Base-by-base conservation (phyloP, 176 grass and related monocot species). In the Aegilops bicornis region DNA sequence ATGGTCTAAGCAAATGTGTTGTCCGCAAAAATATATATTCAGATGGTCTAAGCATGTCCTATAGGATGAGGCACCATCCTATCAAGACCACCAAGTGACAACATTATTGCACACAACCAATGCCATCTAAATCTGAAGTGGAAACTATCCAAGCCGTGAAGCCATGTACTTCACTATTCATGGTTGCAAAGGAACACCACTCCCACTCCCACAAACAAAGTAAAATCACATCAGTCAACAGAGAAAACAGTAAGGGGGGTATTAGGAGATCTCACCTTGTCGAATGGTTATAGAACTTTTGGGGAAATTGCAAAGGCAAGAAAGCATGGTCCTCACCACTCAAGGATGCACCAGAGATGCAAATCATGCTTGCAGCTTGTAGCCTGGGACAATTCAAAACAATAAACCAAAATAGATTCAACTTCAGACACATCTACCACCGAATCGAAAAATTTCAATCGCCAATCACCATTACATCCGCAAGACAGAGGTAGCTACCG, bases 311-410 rank as follows among this genome's bases (percentile, higher is more conserved):
- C 39, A 40, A 40, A 40, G 39, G 8, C 39, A 54, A 17, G 69
- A 47, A 73, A 73, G 10, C 37, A 47, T 24, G 70, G 71, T 47
- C 39, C 71, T 69, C 94, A 98, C 96, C 93, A 98, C 88, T 95
- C 96, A 82, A 98, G 89, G 89, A 98, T 92, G 78, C 96, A 98
- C 40, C 95, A 90, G 27, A 98, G 91, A 86, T 98, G 96, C 78
- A 87, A 98, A 67, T 96, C 90, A 64, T 98, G 93, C 82, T 89
- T 96, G 93, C 92, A 98, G 69, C 79, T 90, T 12, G 96, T 96
- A 37, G 7, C 36, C 6, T 37, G 36, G 7, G 36, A 37, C 36
- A 37, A 37, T 37, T 37, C 6, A 8, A 37, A 37, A 37, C 36
- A 37, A 37, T 7, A 37, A 37, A 37, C 1, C 36, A 37, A 7